Percentiles rank a stretch among this genome's conserved stretches.
Conservation (phyloP, 2,329 filamentous ascomycete species). For the Pyricularia sp. region DNA sequence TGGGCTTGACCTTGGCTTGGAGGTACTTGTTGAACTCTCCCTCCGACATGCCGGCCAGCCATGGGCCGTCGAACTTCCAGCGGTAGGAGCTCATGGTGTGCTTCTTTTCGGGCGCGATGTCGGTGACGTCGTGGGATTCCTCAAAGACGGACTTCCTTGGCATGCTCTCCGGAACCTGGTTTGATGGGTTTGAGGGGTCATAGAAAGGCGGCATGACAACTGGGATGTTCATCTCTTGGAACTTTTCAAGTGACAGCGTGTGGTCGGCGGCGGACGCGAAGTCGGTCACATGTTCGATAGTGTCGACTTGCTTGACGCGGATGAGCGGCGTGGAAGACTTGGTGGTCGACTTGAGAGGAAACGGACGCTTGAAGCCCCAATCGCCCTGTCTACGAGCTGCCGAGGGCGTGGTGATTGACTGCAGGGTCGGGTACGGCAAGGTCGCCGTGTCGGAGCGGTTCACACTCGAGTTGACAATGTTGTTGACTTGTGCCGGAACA, state of each 20-base stretch:
- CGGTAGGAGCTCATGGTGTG: conserved; percentile 30
- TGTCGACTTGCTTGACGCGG: conserved; percentile 67
- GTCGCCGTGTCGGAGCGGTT: conserved; percentile 58
- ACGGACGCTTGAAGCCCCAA: conserved; percentile 80
- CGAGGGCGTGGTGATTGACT: conserved; percentile 66
- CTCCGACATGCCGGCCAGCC: conserved; percentile 49
- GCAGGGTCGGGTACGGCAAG: conserved; percentile 63
- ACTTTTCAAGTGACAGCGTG: conserved; percentile 69
- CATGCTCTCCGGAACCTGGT: conserved; percentile 10
- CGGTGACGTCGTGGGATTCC: conserved; percentile 40
- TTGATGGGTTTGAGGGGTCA: neutral
- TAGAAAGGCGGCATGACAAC: conserved; percentile 39
- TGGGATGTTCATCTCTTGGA: conserved; percentile 66
- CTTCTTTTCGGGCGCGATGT: conserved; percentile 19
- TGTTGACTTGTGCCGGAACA: conserved; percentile 46
- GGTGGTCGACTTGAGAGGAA: conserved; percentile 64
- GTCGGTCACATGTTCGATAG: conserved; percentile 78
- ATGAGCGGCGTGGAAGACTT: conserved; percentile 62
- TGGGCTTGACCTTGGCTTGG: conserved; percentile 36
- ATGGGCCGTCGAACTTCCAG: conserved; percentile 56
- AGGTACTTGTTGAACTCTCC: conserved; percentile 47
- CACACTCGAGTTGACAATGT: conserved; percentile 31
- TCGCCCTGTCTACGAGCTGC: conserved; percentile 66
- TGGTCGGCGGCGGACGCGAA: conserved; percentile 76
- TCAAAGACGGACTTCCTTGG: conserved; percentile 44